Evolutionary conservation across 1,139 yeast genomes (phyloP).

Genomic region (Pichia sp.): DNA sequence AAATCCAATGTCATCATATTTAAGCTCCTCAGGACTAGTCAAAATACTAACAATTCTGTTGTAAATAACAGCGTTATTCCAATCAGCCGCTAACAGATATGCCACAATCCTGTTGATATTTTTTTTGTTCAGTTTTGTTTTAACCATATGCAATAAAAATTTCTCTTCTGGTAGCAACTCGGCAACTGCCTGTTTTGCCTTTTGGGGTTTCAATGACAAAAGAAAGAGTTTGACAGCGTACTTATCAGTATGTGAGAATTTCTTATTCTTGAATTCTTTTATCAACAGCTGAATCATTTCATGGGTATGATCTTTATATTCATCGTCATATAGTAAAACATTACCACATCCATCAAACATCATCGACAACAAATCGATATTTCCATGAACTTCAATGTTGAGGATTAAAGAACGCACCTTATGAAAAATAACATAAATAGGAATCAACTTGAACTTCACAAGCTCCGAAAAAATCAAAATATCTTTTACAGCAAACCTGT

Average conservation of each 20-base stretch:
- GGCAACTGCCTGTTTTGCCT: conserved; percentile 22
- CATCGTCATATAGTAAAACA: conserved; percentile 53
- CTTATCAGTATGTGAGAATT: conserved; percentile 47
- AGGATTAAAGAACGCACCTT: conserved; percentile 51
- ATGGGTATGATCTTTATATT: conserved; percentile 50
- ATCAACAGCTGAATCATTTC: conserved; percentile 55
- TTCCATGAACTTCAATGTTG: conserved; percentile 42
- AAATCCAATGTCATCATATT: conserved; percentile 37
- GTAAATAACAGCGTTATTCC: conserved; percentile 35
- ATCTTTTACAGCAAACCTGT: conserved; percentile 45
- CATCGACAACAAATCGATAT: conserved; percentile 56
- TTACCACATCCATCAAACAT: conserved; percentile 73
- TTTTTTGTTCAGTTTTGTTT: conserved; percentile 39
- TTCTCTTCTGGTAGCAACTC: conserved; percentile 34
- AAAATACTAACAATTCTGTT: conserved; percentile 43
- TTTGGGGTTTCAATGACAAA: conserved; percentile 54
- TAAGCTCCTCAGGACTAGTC: conserved; percentile 52
- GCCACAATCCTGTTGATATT: conserved; percentile 31
- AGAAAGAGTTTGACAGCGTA: conserved; percentile 55
- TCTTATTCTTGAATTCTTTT: conserved; percentile 40
- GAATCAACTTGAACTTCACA: conserved; percentile 70
- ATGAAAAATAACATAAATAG: conserved; percentile 63
- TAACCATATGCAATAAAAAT: conserved; percentile 42
- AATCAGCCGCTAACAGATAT: conserved; percentile 39
- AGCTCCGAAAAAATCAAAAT: conserved; percentile 65